Percentiles rank a stretch among this genome's conserved stretches.
phyloP scores from a whole-genome alignment of 768 basidiomycete genomes.

The Tulasnella sp. region DNA sequence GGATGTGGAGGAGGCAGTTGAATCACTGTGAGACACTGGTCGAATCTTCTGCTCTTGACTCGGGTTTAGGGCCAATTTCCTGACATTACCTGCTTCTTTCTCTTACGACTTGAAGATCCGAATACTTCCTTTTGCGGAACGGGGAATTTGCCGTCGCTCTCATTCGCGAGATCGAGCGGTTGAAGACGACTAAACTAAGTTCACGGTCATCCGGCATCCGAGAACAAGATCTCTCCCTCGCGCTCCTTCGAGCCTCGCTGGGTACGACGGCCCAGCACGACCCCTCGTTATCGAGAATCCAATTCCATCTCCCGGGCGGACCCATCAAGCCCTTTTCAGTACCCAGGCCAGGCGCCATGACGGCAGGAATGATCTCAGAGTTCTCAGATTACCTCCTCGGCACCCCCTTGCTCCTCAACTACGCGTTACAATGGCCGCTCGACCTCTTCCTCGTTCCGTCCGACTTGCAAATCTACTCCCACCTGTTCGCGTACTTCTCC shows the following conservation, averaged over 20 bases:
- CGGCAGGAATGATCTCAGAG: slow-evolving; percentile 53
- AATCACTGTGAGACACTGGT: slow-evolving; percentile 69
- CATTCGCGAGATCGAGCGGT: slow-evolving; percentile 82
- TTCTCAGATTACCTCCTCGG: slow-evolving; percentile 78
- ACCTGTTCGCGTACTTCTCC: slow-evolving; percentile 80
- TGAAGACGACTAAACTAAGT: slow-evolving; percentile 77
- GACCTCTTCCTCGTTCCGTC: slow-evolving; percentile 83
- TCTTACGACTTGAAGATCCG: slow-evolving; percentile 55
- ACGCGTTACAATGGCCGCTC: slow-evolving; percentile 80
- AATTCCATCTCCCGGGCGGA: slow-evolving; percentile 78
- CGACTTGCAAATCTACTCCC: slow-evolving; percentile 73
- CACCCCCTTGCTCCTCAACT: slow-evolving; percentile 70
- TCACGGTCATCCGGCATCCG: slow-evolving; percentile 59
- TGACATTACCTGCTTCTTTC: not conserved
- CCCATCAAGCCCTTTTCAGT: slow-evolving; percentile 74
- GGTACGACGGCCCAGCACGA: slow-evolving; percentile 90
- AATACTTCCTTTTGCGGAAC: slow-evolving; percentile 86
- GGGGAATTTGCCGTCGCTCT: slow-evolving; percentile 84
- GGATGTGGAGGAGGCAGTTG: slow-evolving; percentile 82
- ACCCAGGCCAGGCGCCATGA: slow-evolving; percentile 50
- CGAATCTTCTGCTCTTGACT: slow-evolving; percentile 1
- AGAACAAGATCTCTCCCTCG: slow-evolving; percentile 88
- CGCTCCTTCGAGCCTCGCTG: slow-evolving; percentile 81
- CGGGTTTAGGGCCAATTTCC: not conserved
- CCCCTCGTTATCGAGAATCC: slow-evolving; percentile 69